Evolutionary conservation across 2,329 filamentous ascomycete genomes (phyloP).

Genomic region (Exserohilum turcica): DNA sequence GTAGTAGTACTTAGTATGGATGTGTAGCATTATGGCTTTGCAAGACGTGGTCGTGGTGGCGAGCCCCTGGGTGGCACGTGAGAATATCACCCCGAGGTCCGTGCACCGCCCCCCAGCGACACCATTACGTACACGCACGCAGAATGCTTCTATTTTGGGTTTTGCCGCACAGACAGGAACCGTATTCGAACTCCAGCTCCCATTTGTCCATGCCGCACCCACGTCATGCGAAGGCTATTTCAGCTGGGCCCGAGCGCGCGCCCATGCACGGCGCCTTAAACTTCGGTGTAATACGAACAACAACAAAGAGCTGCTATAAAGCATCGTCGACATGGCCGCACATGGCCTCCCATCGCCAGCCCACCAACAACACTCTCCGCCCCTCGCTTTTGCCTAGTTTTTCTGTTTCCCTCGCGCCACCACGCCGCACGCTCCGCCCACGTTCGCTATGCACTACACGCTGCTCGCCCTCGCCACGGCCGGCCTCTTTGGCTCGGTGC

Average conservation of each 20-base stretch:
- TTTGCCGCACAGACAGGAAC: neutral
- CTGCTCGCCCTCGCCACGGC: conserved; percentile 20
- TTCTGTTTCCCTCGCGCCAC: no score
- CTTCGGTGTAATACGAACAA: neutral
- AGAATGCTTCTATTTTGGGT: neutral
- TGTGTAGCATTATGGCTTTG: no score
- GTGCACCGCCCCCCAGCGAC: neutral
- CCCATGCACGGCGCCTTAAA: neutral
- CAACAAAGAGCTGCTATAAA: neutral
- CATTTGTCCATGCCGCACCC: neutral
- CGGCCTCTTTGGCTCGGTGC: conserved; percentile 15
- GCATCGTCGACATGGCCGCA: neutral
- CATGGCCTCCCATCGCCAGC: neutral
- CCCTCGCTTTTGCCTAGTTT: no score
- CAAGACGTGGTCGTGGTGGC: no score
- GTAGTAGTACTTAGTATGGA: no score
- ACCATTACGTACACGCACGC: no score
- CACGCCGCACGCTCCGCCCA: neutral
- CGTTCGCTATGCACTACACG: conserved; percentile 22
- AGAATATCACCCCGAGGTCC: neutral
- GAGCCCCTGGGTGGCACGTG: no score
- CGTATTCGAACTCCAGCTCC: neutral
- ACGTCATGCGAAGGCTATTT: conserved; percentile 1
- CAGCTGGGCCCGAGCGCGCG: neutral
- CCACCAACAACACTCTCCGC: neutral